Base-by-base conservation (phyloP, 1,139 yeast species). In the Nakaseomyces nivariensis region DNA sequence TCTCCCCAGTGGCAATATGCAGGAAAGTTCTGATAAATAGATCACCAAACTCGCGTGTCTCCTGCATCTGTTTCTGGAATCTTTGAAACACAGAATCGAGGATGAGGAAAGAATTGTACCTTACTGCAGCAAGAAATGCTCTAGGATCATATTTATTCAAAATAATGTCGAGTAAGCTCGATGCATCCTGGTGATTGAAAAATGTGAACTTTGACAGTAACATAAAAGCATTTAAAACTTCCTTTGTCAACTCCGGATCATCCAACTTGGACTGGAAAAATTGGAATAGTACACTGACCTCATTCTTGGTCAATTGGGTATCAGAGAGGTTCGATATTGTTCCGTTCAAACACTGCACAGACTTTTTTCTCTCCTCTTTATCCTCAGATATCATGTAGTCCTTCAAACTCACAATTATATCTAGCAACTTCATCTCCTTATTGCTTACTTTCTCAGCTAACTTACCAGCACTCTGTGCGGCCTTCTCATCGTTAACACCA, bases 1-100 rank as follows among this genome's bases (percentile, higher is more conserved):
- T 94, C 62, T 92, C 99, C 29, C 96, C 95, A 9, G 79, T 73
- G 4, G 96, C 86, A 44, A 88, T 63, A 52, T 80, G 79, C 37
- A 85, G 66, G 58, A 84, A 89, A 0, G 83, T 67, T 48, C 74
- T 66, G 34, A 86, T 72, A 51, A 75, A 79, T 11, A 66, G 54
- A 36, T 75, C 75, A 22, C 72, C 67, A 48, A 60, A 46, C 44
- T 56, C 47, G 6, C 43, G 43, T 27, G 57, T 54, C 5, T 48
- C 50, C 22, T 44, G 32, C 29, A 57, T 32, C 13, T 49, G 51
- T 2, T 46, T 48, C 3, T 49, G 44, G 34, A 66, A 69, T 34
- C 55, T 61, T 4, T 55, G 52, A 32, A 74, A 58, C 17, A 80
- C 52, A 8, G 60, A 60, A 4, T 69, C 60, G 49, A 86, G 60